Conservation (phyloP, 345 rosid species). For the Syzygium oleosum region DNA sequence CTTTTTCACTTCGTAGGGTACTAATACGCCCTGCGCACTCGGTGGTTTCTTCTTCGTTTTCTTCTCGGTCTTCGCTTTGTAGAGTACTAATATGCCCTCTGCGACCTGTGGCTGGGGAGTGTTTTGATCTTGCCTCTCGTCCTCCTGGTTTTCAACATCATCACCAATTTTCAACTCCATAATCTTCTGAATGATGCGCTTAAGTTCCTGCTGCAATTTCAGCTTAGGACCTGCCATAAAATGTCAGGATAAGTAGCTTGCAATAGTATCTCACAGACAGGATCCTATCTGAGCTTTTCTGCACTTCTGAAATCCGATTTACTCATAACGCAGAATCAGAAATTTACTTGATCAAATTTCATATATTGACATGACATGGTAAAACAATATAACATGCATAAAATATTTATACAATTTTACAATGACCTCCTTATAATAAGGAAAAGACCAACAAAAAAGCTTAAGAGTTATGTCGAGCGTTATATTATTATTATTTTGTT, state of each 20-base stretch:
- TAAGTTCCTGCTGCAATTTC: background rate
- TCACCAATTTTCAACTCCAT: background rate
- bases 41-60: background rate
- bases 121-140: too few relatives aligned
- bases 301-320: background rate
- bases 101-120: too few relatives aligned
- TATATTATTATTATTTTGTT: too few relatives aligned
- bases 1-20: slow-evolving; percentile 4
- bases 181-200: background rate
- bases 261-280: background rate
- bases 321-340: background rate
- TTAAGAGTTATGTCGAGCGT: background rate
- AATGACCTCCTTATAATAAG: background rate
- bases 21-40: background rate
- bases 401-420: background rate
- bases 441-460: background rate
- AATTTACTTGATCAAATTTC: background rate
- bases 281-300: background rate
- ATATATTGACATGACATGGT: background rate
- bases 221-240: background rate
- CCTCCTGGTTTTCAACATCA: background rate
- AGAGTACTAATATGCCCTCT: background rate
- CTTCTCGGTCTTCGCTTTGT: background rate
- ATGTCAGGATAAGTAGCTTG: background rate
- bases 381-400: background rate